These are phyloP conservation scores for Sclerotinia subarctica DNA, from an alignment of 2,329 filamentous ascomycete species.

Conservation along the genomic window DNA sequence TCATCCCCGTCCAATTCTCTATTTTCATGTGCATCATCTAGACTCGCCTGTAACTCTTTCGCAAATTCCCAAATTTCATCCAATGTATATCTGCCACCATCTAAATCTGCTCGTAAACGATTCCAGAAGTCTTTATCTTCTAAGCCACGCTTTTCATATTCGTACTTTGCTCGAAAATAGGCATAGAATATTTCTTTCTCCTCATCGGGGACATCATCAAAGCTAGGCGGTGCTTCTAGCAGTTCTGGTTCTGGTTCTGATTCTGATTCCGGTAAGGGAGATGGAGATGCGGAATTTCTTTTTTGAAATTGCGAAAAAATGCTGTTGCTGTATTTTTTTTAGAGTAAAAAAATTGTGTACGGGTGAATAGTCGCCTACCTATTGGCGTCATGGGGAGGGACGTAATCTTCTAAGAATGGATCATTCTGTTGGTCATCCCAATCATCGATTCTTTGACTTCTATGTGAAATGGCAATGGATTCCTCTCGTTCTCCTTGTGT, in stretches of 20 bases:
- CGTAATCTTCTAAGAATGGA: not conserved
- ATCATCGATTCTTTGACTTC: slow-evolving; percentile 22
- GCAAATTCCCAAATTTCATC: slow-evolving; percentile 35
- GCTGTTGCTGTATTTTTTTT: not conserved
- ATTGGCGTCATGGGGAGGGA: not conserved
- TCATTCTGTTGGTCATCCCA: not conserved
- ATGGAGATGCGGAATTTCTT: not conserved
- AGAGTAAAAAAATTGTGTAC: slow-evolving; percentile 9
- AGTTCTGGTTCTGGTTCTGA: not conserved
- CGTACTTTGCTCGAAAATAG: not conserved
- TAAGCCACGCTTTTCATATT: not conserved
- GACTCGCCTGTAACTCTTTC: slow-evolving; percentile 31
- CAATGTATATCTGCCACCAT: slow-evolving; percentile 23
- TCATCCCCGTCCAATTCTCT: not conserved
- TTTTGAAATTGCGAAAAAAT: not conserved
- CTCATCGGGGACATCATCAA: not conserved
- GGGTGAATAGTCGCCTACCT: slow-evolving; percentile 18
- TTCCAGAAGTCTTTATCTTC: slow-evolving; percentile 8
- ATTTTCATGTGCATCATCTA: slow-evolving; percentile 23
- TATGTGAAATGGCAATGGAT: not conserved
- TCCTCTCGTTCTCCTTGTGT: slow-evolving; percentile 25
- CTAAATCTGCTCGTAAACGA: not conserved
- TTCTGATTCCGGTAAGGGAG: not conserved
- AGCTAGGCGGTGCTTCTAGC: not conserved
- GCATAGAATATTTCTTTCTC: not conserved